Evolutionary conservation across 768 basidiomycete species (phyloP), one percentile per base, ranked within the genome.

Genomic region (Trametopsis cervina): DNA sequence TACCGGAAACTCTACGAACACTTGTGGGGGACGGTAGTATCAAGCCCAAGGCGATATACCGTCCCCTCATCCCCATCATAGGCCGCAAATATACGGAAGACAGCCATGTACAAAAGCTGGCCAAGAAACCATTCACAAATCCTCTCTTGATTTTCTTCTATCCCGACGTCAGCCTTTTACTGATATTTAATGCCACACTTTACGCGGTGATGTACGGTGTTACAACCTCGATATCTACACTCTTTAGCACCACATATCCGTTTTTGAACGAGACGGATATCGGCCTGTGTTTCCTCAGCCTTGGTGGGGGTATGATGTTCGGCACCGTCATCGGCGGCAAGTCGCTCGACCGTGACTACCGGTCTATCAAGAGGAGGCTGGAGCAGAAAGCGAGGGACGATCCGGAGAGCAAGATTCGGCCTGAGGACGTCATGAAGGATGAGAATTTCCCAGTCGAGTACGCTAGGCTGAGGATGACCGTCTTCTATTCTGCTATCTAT

Each of bases 271-370:
- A 86, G 52, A 79, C 80, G 3, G 72, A 77, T 20, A 72, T 87
- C 25, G 90, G 90, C 2, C 64, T 93, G 4, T 90, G 85, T 61
- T 93, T 83, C 67, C 66, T 92, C 46, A 77, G 81, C 1, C 75
- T 84, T 43, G 91, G 89, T 1, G 75, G 78, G 13, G 92, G 90
- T 0, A 81, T 81, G 66, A 63, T 78, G 7, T 42, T 83, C 13
- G 83, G 88, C 11, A 74, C 78, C 17, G 59, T 70, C n/a, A 20
- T 71, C 1, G 78, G 71, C 18, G 89, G 90, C 2, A 75, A 68
- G 46, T 57, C 86, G 10, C 61, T 90, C 7, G 85, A 93, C 54
- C 66, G 67, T 53, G 80, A 89, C 52, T 94, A 83, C 60, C 73
- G 57, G 54, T 63, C 59, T 54, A 66, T 68, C 40, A 71, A 63